phyloP scores from a whole-genome alignment of 352 stramenopile species.

The Globisporangium radiosum region DNA sequence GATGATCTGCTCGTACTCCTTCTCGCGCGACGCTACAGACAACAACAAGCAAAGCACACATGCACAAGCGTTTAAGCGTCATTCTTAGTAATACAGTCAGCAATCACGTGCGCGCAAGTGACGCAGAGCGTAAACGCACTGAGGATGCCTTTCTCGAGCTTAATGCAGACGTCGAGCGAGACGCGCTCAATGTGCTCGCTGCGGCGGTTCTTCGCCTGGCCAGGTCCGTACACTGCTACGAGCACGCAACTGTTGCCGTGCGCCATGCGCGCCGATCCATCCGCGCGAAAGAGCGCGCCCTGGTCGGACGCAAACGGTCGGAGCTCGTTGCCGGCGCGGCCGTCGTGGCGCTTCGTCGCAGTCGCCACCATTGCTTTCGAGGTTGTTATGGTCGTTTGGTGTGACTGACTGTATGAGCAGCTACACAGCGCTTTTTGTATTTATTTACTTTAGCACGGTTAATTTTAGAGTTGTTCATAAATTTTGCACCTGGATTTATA shows the following conservation, averaged over 20 bases:
- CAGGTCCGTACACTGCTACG: slow-evolving; percentile 68
- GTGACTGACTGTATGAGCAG: background rate
- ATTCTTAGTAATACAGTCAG: background rate
- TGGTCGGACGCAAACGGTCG: slow-evolving; percentile 70
- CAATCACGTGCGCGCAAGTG: background rate
- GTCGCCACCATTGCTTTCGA: slow-evolving; percentile 25
- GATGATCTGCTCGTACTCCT: slow-evolving; percentile 81
- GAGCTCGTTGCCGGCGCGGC: slow-evolving; percentile 69
- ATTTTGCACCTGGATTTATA: no score
- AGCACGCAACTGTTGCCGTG: slow-evolving; percentile 71
- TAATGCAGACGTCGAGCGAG: slow-evolving; percentile 72
- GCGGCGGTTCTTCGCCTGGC: slow-evolving; percentile 66
- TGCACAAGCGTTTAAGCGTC: no score
- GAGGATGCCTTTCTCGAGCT: slow-evolving; percentile 68
- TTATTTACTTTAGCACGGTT: no score
- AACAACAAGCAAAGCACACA: background rate
- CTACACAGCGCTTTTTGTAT: background rate
- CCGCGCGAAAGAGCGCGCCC: slow-evolving; percentile 67
- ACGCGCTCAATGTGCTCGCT: slow-evolving; percentile 57
- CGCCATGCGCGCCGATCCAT: slow-evolving; percentile 73
- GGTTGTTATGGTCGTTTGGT: background rate
- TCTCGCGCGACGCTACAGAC: slow-evolving; percentile 63
- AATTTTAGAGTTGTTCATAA: no score
- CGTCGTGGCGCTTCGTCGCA: slow-evolving; percentile 42
- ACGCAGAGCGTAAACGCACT: slow-evolving; percentile 26